Evolutionary conservation across 2,329 filamentous ascomycete species (phyloP), one percentile per base, ranked within the genome.

Genomic region (Pseudonectria buxi): DNA sequence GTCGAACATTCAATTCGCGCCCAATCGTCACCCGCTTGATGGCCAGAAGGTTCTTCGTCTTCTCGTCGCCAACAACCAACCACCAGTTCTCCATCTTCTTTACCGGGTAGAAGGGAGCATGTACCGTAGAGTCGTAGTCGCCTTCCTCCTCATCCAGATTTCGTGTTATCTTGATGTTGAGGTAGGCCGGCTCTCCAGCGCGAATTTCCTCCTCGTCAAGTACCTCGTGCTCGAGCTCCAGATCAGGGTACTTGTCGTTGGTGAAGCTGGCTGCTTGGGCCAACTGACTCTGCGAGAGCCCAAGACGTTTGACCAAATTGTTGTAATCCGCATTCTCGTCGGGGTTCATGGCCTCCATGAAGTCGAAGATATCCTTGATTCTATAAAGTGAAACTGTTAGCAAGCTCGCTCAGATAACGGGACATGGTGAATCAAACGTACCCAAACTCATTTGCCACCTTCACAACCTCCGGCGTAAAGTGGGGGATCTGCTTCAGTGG

Each of bases 21-120:
- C 81, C 83, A 45, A 98, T 83, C 2, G 89, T 94, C 41, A 98
- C 82, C 49, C 90, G 78, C 73, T 96, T 98, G 68, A 96, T 95
- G 3, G 86, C 89, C 39, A 96, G 70, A 43, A 98, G 69, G 45
- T 74, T 89, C 68, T 87, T 90, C 27, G 83, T 86, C 59, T 78
- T 83, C 65, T 95, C 88, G 51, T 96, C 89, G 22, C 89, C 90
- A 24, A 98, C 86, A 14, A 98, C 86, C 37, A 98, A 68, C 92
- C 92, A 98, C 89, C 89, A 98, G 58, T 92, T 95, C 72, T 98
- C 92, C 68, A 86, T 83, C 73, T 98, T 98, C 61, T 83, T 83
- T 32, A 63, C 71, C 1, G 92, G 89, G 58, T 92, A 98, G 71
- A 96, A 98, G 1, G 92, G 92, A 33, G 90, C 89, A 57, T 96